Evolutionary conservation across 441 rosid species (phyloP).

Genomic region (Adansonia madagascariensis): DNA sequence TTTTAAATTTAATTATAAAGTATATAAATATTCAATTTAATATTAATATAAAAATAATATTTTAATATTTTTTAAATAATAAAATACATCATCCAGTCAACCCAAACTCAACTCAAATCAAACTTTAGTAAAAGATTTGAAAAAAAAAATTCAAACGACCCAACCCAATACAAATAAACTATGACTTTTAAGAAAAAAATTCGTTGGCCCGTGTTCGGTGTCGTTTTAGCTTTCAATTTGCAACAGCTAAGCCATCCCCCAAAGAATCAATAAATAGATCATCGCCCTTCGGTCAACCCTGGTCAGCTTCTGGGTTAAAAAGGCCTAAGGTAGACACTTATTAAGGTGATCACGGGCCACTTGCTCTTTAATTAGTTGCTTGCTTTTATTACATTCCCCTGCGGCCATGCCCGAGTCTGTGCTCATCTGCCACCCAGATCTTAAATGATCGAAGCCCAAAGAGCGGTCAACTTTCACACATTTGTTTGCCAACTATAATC

Average conservation of each 20-base stretch:
- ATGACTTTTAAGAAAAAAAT: background rate
- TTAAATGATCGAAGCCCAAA: background rate
- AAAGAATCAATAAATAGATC: background rate
- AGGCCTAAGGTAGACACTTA: background rate
- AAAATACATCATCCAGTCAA: too few relatives aligned
- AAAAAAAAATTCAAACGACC: too few relatives aligned
- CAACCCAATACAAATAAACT: too few relatives aligned
- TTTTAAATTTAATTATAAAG: too few relatives aligned
- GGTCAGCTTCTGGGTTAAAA: background rate
- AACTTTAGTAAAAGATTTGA: too few relatives aligned
- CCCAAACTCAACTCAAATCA: too few relatives aligned
- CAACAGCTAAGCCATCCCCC: conserved; percentile 9
- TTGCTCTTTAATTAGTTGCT: background rate
- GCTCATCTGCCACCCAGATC: too few relatives aligned
- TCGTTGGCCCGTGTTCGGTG: background rate
- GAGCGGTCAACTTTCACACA: background rate
- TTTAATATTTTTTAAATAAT: too few relatives aligned
- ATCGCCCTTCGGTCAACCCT: conserved; percentile 10
- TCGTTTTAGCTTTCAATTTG: background rate
- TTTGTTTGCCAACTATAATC: background rate
- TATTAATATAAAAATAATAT: too few relatives aligned
- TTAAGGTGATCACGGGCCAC: background rate
- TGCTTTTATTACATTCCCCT: too few relatives aligned
- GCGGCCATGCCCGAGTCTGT: too few relatives aligned
- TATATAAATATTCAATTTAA: too few relatives aligned